These are phyloP conservation scores for Tetrapisispora arboricola DNA, from an alignment of 805 yeast species.

Conservation along the genomic window DNA sequence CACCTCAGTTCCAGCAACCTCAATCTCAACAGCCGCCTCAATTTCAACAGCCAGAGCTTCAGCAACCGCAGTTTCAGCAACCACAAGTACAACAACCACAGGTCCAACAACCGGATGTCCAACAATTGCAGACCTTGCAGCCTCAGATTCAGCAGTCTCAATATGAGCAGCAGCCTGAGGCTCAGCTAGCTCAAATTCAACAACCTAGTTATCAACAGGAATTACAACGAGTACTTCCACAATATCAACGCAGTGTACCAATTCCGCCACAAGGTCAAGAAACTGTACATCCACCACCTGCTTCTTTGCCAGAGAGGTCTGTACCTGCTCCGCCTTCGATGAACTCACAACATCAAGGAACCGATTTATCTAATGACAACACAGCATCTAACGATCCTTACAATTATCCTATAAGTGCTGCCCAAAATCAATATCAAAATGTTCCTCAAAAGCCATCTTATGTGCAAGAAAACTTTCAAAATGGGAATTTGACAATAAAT, in stretches of 20 bases:
- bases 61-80: neutral
- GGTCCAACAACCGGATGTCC: constrained; percentile 1
- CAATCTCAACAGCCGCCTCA: constrained; percentile 5
- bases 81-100: neutral
- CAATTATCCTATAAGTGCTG: constrained; percentile 2
- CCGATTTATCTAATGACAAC: constrained; percentile 3
- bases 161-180: constrained; percentile 3
- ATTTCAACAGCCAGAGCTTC: constrained; percentile 1
- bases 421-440: constrained; percentile 5
- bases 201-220: neutral
- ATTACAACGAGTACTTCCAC: neutral
- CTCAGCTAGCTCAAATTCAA: neutral
- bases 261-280: neutral
- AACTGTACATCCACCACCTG: neutral
- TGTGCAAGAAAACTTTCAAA: no score
- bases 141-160: constrained; percentile 3
- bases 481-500: no score
- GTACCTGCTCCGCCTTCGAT: neutral
- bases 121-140: constrained; percentile 6
- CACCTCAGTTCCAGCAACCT: constrained; percentile 7
- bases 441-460: neutral
- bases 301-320: neutral
- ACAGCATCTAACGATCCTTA: constrained; percentile 1
- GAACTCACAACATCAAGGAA: neutral
- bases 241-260: neutral